phyloP scores from a whole-genome alignment of 257 asterid species.

The Haberlea rhodopensis region DNA sequence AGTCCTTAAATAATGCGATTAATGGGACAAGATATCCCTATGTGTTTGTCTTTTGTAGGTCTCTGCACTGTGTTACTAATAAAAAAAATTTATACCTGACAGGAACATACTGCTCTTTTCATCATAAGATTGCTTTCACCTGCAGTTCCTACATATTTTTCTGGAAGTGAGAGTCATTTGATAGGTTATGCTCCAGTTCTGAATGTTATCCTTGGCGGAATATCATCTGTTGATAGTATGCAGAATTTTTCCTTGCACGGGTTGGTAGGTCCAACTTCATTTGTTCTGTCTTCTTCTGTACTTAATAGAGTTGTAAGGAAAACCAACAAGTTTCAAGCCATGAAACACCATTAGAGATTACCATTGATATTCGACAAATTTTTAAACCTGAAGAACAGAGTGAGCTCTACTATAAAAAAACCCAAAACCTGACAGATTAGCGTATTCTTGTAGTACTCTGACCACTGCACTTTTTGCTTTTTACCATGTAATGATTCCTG shows the following conservation, averaged over 20 bases:
- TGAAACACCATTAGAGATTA: neutral
- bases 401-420: slow-evolving; percentile 17
- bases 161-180: slow-evolving; percentile 83
- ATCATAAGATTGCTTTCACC: slow-evolving; percentile 85
- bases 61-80: slow-evolving; percentile 13
- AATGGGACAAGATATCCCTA: slow-evolving; percentile 11
- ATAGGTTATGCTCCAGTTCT: slow-evolving; percentile 78
- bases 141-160: slow-evolving; percentile 61
- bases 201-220: slow-evolving; percentile 82
- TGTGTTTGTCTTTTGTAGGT: slow-evolving; percentile 3
- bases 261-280: slow-evolving; percentile 71
- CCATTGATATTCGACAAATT: neutral
- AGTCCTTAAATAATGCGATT: slow-evolving; percentile 5
- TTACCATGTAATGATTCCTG: slow-evolving; percentile 3
- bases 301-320: slow-evolving; percentile 17
- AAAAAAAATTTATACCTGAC: too few relatives aligned
- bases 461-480: slow-evolving; percentile 13
- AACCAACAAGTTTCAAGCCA: slow-evolving; percentile 12
- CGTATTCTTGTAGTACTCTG: slow-evolving; percentile 4
- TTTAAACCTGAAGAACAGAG: neutral
- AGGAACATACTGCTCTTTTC: slow-evolving; percentile 78
- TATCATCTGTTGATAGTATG: slow-evolving; percentile 67
- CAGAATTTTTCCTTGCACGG: slow-evolving; percentile 94
- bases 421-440: slow-evolving; percentile 6
- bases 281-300: slow-evolving; percentile 17